Evolutionary conservation across 163 green algal genomes (phyloP), one percentile per base, ranked within the genome.

Genomic region (Chloromonas sp.): DNA sequence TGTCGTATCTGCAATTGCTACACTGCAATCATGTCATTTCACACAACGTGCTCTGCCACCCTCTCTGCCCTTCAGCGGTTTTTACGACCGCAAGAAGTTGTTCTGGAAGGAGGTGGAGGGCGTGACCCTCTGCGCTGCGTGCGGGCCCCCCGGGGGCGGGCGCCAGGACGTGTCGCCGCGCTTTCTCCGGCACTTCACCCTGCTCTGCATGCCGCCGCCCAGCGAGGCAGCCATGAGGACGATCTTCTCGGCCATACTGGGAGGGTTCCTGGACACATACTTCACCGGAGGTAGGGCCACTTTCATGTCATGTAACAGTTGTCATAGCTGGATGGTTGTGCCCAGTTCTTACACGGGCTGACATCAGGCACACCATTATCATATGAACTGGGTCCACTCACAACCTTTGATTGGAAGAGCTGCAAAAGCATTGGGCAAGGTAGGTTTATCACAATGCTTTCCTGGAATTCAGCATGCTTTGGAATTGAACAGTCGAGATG

Each of bases 61-160:
- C 5, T 11, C 66, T 11, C 66, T 79, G n/a, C 36, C 13, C 15
- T 85, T 66, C 85, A 91, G 90, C 78, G 92, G 89, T 57, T 89
- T 93, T 86, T 97, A 97, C 85, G 93, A 97, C 89, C 88, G 93
- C 74, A 91, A 96, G 86, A 95, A 95, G 87, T 89, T 97, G 61
- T 95, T 95, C 79, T 98, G 94, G 94, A 96, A 96, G 92, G 92
- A 95, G 60, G 88, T 97, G 14, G 92, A 96, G 60, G 93, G 95
- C 85, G 89, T 87, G 11, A 92, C 87, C 11, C 62, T 98, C 36
- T 87, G 92, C 15, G 92, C 89, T n/a, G 94, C 94, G 1, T 96
- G 94, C 84, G 93, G 90, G 1, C 93, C 93, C 8, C 71, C 85
- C 60, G 94, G 94, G 1, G 94, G 94, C 60, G 93, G 93, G 0